Evolutionary conservation across 2,329 filamentous ascomycete species (phyloP), one percentile per base, ranked within the genome.

Genomic region (Xylaria polymorpha): DNA sequence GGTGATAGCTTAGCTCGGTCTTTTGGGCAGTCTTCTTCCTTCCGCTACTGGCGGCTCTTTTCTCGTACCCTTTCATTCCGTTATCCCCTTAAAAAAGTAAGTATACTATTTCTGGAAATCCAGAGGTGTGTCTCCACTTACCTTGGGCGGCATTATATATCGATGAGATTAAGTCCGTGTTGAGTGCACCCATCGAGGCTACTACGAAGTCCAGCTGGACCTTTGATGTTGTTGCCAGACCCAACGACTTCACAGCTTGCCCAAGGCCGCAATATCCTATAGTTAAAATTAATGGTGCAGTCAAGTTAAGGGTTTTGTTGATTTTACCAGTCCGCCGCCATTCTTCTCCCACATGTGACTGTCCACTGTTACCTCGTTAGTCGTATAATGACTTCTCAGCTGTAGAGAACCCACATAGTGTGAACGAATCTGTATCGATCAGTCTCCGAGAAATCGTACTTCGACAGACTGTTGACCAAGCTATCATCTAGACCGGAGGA

Each of bases 361-460:
- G 88, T 55, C 86, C 87, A 69, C 88, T 89, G 25, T 7, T n/a
- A 20, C 10, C 46, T 37, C n/a, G 67, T 79, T 73, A 72, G 71
- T 29, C 9, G 20, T 9, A 9, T 56, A 48, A 25, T 4, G 8
- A 60, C 43, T 32, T 44, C 1, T 32, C 55, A 39, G 20, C 20
- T 3, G 29, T 39, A 15, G 22, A 6, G 50, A 22, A 25, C 90
- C 80, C 81, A 94, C 91, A 97, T 92, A 8, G 92, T 91, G 78
- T 97, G 94, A 7, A 98, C 88, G 79, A 99, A 97, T 1, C 88
- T 92, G 72, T 97, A 86, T 39, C 87, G 82, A 12, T 81, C 80
- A 0, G 95, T 97, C 68, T 87, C 85, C 2, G 87, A 86, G 77
- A 97, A 98, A 79, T 98, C 94, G 79, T 97, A 98, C 39, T 88